A percentile compares a stretch with the other conserved stretches of the same genome.
phyloP scores from a whole-genome alignment of 305 asterid genomes.

The Fraxinus sp. region DNA sequence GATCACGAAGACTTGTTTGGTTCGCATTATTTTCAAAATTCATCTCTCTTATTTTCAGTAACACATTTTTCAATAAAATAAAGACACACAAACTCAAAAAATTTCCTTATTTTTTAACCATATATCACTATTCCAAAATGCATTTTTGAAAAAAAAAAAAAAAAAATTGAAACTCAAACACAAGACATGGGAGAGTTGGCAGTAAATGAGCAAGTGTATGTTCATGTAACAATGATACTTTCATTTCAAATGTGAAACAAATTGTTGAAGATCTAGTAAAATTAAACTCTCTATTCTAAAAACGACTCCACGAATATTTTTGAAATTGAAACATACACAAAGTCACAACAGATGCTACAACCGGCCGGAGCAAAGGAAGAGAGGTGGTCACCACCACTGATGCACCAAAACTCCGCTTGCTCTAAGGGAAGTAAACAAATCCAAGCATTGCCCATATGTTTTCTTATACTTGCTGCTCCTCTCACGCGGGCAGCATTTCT shows the following conservation, averaged over 20 bases:
- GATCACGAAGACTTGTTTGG: constrained; percentile 41
- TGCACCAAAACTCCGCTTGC: constrained; percentile 43
- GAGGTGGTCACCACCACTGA: constrained; percentile 47
- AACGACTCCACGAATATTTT: background rate
- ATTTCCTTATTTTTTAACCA: too few species aligned
- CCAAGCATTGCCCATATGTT: constrained; percentile 33
- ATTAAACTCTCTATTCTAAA: background rate
- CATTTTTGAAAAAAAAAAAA: too few species aligned
- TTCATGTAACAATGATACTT: background rate
- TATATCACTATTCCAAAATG: too few species aligned
- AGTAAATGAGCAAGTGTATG: background rate
- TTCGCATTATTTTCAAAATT: too few species aligned
- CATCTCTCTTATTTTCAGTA: too few species aligned
- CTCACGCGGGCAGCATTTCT: constrained; percentile 41
- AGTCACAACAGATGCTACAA: background rate
- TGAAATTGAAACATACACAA: background rate
- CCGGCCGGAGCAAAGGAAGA: background rate
- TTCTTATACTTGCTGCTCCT: constrained; percentile 37
- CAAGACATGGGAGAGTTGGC: background rate
- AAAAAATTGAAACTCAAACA: background rate
- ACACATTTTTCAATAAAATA: too few species aligned
- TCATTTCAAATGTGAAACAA: background rate
- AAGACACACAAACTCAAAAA: too few species aligned
- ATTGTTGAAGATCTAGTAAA: background rate
- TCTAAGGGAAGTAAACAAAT: constrained; percentile 36